These are phyloP conservation scores for Exsudoporus floridanus DNA, from an alignment of 1,284 basidiomycete genomes.

Conservation along the genomic window DNA sequence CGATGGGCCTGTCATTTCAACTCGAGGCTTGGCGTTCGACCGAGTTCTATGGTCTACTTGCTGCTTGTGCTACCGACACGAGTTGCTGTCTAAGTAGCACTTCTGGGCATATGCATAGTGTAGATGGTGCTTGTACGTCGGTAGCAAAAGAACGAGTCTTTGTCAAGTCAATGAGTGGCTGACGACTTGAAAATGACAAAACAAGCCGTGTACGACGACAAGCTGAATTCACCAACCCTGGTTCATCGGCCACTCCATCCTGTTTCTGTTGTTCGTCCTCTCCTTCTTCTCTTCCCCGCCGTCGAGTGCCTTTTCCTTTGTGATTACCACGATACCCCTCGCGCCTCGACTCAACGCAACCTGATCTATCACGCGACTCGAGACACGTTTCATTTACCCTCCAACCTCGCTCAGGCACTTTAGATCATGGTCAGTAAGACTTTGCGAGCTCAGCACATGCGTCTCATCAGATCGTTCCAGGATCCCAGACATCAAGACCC, in stretches of 20 bases:
- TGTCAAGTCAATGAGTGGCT: conserved; percentile 22
- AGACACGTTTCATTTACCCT: conserved; percentile 1
- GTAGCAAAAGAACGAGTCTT: not conserved
- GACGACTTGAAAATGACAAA: conserved; percentile 36
- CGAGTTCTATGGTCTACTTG: not conserved
- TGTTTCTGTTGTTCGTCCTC: not conserved
- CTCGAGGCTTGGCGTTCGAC: not conserved
- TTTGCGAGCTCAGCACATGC: not conserved
- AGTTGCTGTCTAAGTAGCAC: not conserved
- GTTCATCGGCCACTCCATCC: conserved; percentile 2
- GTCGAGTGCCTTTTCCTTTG: not conserved
- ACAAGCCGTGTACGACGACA: conserved; percentile 20
- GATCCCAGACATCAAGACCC: conserved; percentile 79
- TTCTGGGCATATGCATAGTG: too few species aligned
- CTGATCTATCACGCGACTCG: conserved; percentile 19
- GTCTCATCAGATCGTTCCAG: conserved; percentile 38
- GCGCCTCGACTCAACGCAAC: conserved; percentile 5
- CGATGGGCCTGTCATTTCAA: not conserved
- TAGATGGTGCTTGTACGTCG: not conserved
- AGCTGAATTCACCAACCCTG: conserved; percentile 5
- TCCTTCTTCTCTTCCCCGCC: conserved; percentile 11
- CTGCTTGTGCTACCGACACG: not conserved
- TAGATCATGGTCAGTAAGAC: conserved; percentile 22
- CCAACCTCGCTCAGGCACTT: not conserved
- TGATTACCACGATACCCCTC: conserved; percentile 6